phyloP scores from a whole-genome alignment of 306 rosid genomes.

The Quercus cerris region DNA sequence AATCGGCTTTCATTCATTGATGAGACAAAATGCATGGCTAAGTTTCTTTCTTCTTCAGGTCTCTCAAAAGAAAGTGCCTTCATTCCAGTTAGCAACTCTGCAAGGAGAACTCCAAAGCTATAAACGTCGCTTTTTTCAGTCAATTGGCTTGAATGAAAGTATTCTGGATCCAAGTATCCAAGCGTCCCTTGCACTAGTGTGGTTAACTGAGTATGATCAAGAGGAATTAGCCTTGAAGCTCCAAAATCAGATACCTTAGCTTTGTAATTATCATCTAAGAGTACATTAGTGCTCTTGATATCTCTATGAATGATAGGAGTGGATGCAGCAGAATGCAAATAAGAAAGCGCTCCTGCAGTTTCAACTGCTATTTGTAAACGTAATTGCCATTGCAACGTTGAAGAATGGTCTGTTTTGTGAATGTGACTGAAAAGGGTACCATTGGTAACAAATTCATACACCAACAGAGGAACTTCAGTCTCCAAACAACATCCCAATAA shows the following conservation, averaged over 20 bases:
- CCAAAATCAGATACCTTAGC: constrained; percentile 52
- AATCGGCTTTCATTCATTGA: constrained; percentile 24
- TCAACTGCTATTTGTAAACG: constrained; percentile 37
- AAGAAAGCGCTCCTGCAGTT: constrained; percentile 33
- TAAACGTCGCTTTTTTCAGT: constrained; percentile 79
- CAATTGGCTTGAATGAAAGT: constrained; percentile 26
- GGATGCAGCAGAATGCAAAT: constrained; percentile 36
- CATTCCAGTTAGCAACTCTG: constrained; percentile 33
- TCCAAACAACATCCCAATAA: constrained; percentile 53
- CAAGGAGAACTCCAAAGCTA: constrained; percentile 56
- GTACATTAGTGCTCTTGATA: constrained; percentile 44
- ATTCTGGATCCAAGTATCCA: constrained; percentile 48
- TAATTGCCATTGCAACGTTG: constrained; percentile 22
- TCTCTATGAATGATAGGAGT: constrained; percentile 46
- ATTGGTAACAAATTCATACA: constrained; percentile 37
- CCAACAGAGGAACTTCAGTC: constrained; percentile 40
- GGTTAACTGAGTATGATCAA: constrained; percentile 30
- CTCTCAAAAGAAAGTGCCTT: constrained; percentile 24
- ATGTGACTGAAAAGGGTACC: constrained; percentile 34
- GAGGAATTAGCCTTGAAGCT: constrained; percentile 39
- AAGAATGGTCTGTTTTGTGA: background rate
- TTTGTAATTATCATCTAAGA: constrained; percentile 23
- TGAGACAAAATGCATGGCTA: constrained; percentile 18
- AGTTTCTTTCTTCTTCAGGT: constrained; percentile 18
- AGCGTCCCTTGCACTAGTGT: constrained; percentile 51